Base-by-base conservation (phyloP, 2,329 filamentous ascomycete genomes). In the Coccinonectria pachysandricola region DNA sequence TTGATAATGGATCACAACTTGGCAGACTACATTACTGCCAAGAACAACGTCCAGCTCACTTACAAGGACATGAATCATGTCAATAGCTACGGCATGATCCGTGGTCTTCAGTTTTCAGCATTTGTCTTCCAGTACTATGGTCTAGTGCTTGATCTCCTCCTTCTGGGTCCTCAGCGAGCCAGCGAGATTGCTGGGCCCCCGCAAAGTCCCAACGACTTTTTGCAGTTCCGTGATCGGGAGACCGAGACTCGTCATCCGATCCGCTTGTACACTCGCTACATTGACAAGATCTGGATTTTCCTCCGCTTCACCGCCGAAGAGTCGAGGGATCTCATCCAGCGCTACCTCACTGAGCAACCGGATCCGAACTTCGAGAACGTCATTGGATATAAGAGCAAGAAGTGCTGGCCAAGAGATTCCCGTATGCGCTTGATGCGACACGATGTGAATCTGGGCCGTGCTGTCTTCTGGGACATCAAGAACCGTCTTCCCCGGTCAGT, bases 41-140 rank as follows among this genome's bases (percentile, higher is more conserved):
- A 98, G 72, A 98, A 98, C 66, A 98, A 98, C 50, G 91, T 98
- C 8, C 88, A 95, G 53, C 71, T 98, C 37, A 95, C 92, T 36
- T 98, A 98, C 67, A 98, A 98, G 64, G 91, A 98, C 46, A 98
- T 98, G 91, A 96, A 95, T 50, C 91, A 98, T 49, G 91, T 92
- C 51, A 98, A 98, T 60, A 92, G 85, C 51, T 98, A 96, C 51
- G 91, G 91, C 43, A 82, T 98, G 80, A 95, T 98, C 46, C 85
- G 91, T 47, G 91, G 92, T 43, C 69, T 98, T 10, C 92, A 98
- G 42, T 98, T 98, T 60, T 95, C 91, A 2, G 91, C 85, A 0
- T 98, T 98, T 37, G 91, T 98, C 12, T 98, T 98, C 70, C 91
- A 98, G 52, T 98, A 87, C 66, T 98, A 98, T 45, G 91, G 92